Base-by-base conservation (phyloP, 345 rosid genomes). In the Eucalyptus marginata region DNA sequence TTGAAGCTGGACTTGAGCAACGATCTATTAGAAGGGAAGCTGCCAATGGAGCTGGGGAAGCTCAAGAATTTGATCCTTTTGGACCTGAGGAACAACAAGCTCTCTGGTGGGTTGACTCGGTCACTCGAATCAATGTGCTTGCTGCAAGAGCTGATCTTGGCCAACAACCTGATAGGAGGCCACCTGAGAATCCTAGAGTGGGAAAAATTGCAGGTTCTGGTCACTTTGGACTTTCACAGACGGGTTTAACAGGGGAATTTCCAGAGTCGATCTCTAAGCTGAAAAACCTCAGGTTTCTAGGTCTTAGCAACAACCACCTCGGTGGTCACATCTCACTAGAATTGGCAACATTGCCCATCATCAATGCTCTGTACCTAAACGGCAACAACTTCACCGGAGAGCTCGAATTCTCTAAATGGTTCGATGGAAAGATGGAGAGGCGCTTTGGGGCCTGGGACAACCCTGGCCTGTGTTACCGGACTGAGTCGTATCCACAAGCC, bases 371-470 rank as follows among this genome's bases (percentile, higher is more conserved):
- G 31, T 96, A 95, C 92, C 87, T 97, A 16, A 93, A 94, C 49
- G 97, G 97, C 89, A 97, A 97, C 92, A 95, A 96, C 91, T 94
- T 96, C 91, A 93, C 95, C 64, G 97, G 99, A 88, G 95, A 92
- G 94, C 92, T 97, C 25, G 86, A 91, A 87, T 95, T 96, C 89
- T 88, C 97, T 40, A 59, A 79, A 64, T 59, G 27, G 86, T 97
- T 97, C 87, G 95, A 94, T 89, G 87, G 90, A 91, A 96, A 91
- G 89, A 89, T 97, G 93, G 96, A 98, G 47, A 94, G 96, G 91
- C 95, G 97, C 33, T 96, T 97, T 76, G 95, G 97, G 87, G 97
- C 97, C 25, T 96, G 97, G 99, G 94, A 94, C 90, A 97, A 97
- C 91, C 96, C 95, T 86, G 92, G 93, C 88, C 90, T 97, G 62